phyloP scores from a whole-genome alignment of 2,329 filamentous ascomycete genomes.

The Diaporthe amygdali region DNA sequence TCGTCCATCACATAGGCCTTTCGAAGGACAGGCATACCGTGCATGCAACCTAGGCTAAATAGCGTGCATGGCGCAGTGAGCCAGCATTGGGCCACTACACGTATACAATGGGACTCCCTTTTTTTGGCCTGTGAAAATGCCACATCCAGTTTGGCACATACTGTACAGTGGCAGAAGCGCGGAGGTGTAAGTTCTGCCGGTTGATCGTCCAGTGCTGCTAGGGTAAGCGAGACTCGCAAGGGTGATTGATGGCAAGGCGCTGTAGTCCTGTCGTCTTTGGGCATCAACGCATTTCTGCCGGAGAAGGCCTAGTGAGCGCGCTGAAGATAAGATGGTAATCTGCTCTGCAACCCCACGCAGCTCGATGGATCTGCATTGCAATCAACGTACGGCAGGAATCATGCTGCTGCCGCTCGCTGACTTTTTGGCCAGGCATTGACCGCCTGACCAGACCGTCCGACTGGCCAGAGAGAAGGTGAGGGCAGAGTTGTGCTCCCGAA shows the following conservation, averaged over 20 bases:
- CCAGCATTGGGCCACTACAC: background rate
- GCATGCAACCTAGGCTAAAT: background rate
- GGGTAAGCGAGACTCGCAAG: slow-evolving; percentile 2
- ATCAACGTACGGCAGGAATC: slow-evolving; percentile 7
- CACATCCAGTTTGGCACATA: slow-evolving; percentile 1
- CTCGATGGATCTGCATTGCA: slow-evolving; percentile 7
- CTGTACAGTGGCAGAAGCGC: too few relatives aligned
- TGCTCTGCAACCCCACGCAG: slow-evolving; percentile 15
- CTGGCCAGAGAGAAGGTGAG: background rate
- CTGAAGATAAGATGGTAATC: slow-evolving; percentile 12
- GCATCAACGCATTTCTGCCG: slow-evolving; percentile 16
- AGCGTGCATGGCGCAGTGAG: background rate
- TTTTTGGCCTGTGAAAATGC: slow-evolving; percentile 3
- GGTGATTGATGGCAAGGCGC: background rate
- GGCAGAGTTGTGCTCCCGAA: slow-evolving; percentile 3
- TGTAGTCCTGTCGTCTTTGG: background rate
- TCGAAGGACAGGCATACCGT: slow-evolving; percentile 15
- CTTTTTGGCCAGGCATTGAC: slow-evolving; percentile 4
- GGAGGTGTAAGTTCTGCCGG: slow-evolving; percentile 2
- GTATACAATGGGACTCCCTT: background rate
- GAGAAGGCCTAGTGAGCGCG: slow-evolving; percentile 4
- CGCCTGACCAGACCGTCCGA: background rate
- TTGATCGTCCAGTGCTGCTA: background rate
- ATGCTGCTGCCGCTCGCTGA: slow-evolving; percentile 8
- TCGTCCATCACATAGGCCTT: background rate